Base-by-base conservation (phyloP, 495 filamentous ascomycete species). In the Xylaria bambusicola region DNA sequence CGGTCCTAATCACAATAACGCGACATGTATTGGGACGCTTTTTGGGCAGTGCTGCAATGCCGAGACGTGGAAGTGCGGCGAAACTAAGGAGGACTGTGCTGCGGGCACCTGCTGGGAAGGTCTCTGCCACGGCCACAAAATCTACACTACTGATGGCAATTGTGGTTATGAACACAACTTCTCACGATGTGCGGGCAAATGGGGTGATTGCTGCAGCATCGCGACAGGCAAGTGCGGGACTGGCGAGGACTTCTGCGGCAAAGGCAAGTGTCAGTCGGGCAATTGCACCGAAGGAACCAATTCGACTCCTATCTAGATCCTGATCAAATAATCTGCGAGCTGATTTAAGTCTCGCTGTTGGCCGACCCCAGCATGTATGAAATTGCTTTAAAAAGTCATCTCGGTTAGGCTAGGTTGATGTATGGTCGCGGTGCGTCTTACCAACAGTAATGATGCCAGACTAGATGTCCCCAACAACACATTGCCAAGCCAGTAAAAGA, bases 91-190 rank as follows among this genome's bases (percentile, higher is more conserved):
- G 6, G 71, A 74, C 61, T 74, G 67, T 52, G 54, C 61, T 13
- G 35, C 51, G 5, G 68, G 71, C 15, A 74, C 58, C 18, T 74
- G 67, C 55, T 72, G 66, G 33, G 64, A 72, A 36, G 70, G 70
- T 17, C 40, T 21, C 13, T 74, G 67, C 44, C 7, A 0, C 8
- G 68, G 71, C 17, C 58, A 65, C 27, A 12, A 24, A 4, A 31
- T 67, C 17, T 72, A 55, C 27, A 53, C 23, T 38, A 67, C 60
- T 29, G 66, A 70, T 47, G 67, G 69, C 12, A 67, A 40, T 0
- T 73, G 69, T 31, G 69, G 71, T 33, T 33, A 33, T n/a, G 13
- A 26, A 6, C 27, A 73, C 47, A 62, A 58, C 38, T 33, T 36
- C 41, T 54, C 36, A 21, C 13, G 4, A 3, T 73, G 67, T 56